A percentile compares a stretch with the other conserved stretches of the same genome.
These are phyloP conservation scores for Elsinoe necatrix DNA, from an alignment of 2,329 filamentous ascomycete genomes.

Conservation along the genomic window DNA sequence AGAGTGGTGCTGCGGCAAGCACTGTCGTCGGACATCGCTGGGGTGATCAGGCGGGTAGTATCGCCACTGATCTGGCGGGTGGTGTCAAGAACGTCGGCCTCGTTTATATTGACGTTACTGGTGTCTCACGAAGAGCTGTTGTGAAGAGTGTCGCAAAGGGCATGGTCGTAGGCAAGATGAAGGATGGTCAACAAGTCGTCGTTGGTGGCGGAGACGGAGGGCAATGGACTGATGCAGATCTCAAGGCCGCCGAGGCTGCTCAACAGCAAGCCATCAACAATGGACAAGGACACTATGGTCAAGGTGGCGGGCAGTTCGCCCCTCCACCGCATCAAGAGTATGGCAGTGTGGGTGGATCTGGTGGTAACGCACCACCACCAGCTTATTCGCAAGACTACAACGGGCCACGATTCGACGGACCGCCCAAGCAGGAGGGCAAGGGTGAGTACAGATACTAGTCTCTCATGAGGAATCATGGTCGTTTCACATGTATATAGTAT, in stretches of 20 bases:
- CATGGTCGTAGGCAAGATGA: slow-evolving; percentile 80
- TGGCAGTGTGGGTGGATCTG: neutral
- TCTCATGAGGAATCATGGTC: neutral
- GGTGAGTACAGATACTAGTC: slow-evolving; percentile 10
- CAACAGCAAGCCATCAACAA: slow-evolving; percentile 8
- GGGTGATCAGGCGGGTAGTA: slow-evolving; percentile 71
- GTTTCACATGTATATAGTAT: slow-evolving; percentile 11
- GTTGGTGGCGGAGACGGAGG: slow-evolving; percentile 59
- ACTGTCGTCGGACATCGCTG: slow-evolving; percentile 85
- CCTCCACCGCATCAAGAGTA: neutral
- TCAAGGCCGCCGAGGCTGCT: slow-evolving; percentile 24
- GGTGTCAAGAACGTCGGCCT: slow-evolving; percentile 94
- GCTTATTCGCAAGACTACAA: slow-evolving; percentile 11
- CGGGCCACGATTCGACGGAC: slow-evolving; percentile 1
- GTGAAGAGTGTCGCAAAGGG: slow-evolving; percentile 94
- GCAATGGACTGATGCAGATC: slow-evolving; percentile 32
- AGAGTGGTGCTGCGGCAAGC: slow-evolving; percentile 68
- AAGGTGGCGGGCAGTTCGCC: neutral
- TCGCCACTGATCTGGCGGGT: slow-evolving; percentile 67
- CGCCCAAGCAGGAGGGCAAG: slow-evolving; percentile 10
- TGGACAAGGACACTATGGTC: neutral
- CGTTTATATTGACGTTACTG: slow-evolving; percentile 93
- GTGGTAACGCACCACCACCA: neutral
- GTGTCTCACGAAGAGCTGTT: slow-evolving; percentile 79
- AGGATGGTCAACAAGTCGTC: slow-evolving; percentile 63